Evolutionary conservation across 768 basidiomycete genomes (phyloP).

Genomic region (Clavaria fumosa): DNA sequence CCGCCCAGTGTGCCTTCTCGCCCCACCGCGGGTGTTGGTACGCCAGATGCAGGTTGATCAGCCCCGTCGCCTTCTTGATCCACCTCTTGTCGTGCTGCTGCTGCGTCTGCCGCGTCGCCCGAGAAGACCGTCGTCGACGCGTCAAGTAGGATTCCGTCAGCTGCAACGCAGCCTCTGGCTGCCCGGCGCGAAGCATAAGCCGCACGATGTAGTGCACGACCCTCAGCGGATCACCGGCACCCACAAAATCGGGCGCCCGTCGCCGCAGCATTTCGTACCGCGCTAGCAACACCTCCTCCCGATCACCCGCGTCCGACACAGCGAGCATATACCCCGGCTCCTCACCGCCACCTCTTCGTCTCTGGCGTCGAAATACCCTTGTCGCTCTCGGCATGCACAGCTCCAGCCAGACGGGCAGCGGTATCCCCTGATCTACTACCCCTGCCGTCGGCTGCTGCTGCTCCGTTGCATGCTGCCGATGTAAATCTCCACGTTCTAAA

Average conservation of each 20-base stretch:
- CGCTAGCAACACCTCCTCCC: constrained; percentile 10
- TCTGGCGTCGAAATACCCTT: too few relatives aligned
- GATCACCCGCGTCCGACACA: constrained; percentile 4
- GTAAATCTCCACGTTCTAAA: too few relatives aligned
- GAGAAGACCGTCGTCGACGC: too few relatives aligned
- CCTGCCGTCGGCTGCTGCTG: too few relatives aligned
- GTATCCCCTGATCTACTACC: constrained; percentile 20
- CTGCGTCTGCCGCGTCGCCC: too few relatives aligned
- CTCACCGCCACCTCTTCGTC: not conserved
- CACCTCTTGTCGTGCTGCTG: constrained; percentile 20
- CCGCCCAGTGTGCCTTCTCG: constrained; percentile 18
- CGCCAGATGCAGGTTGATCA: constrained; percentile 39
- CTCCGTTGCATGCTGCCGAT: too few relatives aligned
- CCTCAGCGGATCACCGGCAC: constrained; percentile 24
- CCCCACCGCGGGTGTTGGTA: too few relatives aligned
- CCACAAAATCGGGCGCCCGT: constrained; percentile 23
- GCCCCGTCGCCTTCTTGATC: constrained; percentile 27
- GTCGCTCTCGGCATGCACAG: constrained; percentile 26
- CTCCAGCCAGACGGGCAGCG: constrained; percentile 44
- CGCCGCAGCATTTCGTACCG: constrained; percentile 27
- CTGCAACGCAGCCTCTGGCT: constrained; percentile 24
- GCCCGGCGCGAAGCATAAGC: constrained; percentile 28
- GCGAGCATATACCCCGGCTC: not conserved
- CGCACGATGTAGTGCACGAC: constrained; percentile 30
- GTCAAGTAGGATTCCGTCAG: constrained; percentile 35